Evolutionary conservation across 1,284 basidiomycete genomes (phyloP).

Genomic region (Chalciporus sp.): DNA sequence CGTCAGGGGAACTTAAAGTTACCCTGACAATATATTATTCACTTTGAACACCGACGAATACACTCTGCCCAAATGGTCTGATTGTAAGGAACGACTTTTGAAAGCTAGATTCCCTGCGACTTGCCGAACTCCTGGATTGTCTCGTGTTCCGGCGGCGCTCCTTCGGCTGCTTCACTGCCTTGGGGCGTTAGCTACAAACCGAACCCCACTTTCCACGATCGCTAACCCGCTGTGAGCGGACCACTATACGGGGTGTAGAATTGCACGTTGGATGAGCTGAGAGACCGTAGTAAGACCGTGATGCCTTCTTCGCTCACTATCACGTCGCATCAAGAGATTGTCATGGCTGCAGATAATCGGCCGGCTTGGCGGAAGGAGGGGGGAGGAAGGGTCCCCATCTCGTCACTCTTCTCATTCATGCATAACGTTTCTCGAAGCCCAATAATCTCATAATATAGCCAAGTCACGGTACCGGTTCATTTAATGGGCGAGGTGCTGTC

Average conservation of each 20-base stretch:
- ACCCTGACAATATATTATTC: constrained; percentile 6
- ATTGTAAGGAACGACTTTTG: constrained; percentile 8
- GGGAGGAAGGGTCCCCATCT: not conserved
- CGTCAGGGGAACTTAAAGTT: not conserved
- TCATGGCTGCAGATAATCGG: not conserved
- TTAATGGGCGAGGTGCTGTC: constrained; percentile 4
- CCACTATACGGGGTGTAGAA: not conserved
- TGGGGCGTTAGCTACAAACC: not conserved
- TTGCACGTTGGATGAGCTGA: not conserved
- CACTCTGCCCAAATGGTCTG: constrained; percentile 4
- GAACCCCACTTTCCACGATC: not conserved
- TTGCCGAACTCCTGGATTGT: not conserved
- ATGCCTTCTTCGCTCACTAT: not conserved
- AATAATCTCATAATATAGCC: constrained; percentile 2
- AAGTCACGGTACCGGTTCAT: constrained; percentile 12
- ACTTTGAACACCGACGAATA: not conserved
- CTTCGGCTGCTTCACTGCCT: constrained; percentile 2
- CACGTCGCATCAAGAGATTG: not conserved
- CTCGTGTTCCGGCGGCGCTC: constrained; percentile 1
- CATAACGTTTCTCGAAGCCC: constrained; percentile 3
- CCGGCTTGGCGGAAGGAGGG: not conserved
- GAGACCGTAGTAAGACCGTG: not conserved
- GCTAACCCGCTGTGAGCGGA: constrained; percentile 1
- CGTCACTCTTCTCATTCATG: constrained; percentile 9
- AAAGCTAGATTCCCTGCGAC: not conserved